Percentiles rank a stretch among this genome's conserved stretches.
Conservation (phyloP, 805 yeast genomes). For the Candida schatavii region DNA sequence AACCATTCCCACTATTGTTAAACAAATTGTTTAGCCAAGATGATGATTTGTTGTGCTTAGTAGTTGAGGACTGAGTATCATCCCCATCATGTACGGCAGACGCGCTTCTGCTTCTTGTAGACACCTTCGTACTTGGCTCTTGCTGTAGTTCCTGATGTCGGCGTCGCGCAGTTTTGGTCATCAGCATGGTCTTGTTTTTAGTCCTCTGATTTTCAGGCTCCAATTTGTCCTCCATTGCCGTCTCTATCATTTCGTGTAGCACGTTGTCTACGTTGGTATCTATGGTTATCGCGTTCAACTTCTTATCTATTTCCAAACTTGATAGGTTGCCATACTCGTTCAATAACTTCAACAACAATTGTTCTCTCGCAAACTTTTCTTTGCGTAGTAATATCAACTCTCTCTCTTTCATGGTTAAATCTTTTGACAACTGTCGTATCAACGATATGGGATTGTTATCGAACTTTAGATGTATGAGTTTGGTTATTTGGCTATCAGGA, state of each 20-base stretch:
- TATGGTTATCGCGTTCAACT: conserved; percentile 15
- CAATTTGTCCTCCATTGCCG: conserved; percentile 16
- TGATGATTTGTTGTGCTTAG: conserved; percentile 1
- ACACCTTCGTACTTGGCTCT: too few relatives aligned
- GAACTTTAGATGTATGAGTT: conserved; percentile 23
- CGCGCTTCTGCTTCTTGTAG: neutral
- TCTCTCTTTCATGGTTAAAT: conserved; percentile 46
- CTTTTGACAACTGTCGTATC: conserved; percentile 47
- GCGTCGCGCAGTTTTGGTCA: too few relatives aligned
- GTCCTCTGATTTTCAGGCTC: conserved; percentile 1
- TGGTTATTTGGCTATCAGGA: conserved; percentile 17
- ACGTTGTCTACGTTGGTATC: conserved; percentile 18
- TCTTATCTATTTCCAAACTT: conserved; percentile 31
- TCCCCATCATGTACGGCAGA: neutral
- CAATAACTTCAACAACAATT: conserved; percentile 27
- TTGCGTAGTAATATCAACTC: conserved; percentile 39
- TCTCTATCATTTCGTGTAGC: conserved; percentile 24
- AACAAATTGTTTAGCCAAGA: conserved; percentile 19
- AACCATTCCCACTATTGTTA: conserved; percentile 1
- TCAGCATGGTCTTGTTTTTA: too few relatives aligned
- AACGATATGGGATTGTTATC: conserved; percentile 25
- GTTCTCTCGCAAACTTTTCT: conserved; percentile 32
- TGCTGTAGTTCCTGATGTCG: too few relatives aligned
- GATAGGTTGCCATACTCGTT: conserved; percentile 36
- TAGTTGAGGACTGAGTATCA: neutral